A percentile compares a stretch with the other conserved stretches of the same genome.
These are phyloP conservation scores for Annulohypoxylon moriforme DNA, from an alignment of 495 filamentous ascomycete species.

Conservation along the genomic window DNA sequence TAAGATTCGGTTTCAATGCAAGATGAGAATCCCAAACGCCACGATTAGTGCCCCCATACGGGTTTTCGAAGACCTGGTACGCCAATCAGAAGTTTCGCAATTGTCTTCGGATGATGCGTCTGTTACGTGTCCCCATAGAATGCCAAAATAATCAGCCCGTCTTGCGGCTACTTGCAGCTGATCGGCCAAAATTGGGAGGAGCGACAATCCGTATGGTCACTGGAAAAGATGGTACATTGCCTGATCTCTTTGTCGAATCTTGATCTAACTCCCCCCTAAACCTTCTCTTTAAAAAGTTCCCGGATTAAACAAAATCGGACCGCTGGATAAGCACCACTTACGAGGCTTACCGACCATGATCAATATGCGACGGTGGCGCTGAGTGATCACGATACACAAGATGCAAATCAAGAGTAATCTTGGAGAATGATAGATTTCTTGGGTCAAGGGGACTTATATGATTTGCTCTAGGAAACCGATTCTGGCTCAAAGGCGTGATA, in stretches of 20 bases:
- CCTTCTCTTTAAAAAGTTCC: background rate
- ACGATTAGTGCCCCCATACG: slow-evolving; percentile 17
- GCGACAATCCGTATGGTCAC: background rate
- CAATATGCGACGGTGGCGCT: slow-evolving; percentile 35
- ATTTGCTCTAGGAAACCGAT: slow-evolving; percentile 19
- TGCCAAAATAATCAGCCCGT: slow-evolving; percentile 19
- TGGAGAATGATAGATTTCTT: background rate
- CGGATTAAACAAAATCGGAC: slow-evolving; percentile 15
- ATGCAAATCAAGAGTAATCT: background rate
- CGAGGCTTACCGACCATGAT: slow-evolving; percentile 20
- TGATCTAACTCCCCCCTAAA: slow-evolving; percentile 2
- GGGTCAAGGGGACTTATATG: background rate
- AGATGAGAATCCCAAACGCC: slow-evolving; percentile 30
- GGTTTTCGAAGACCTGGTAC: background rate
- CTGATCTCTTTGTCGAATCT: slow-evolving; percentile 11
- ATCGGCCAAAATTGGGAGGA: slow-evolving; percentile 27
- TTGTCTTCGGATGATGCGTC: slow-evolving; percentile 3
- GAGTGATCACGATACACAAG: slow-evolving; percentile 3
- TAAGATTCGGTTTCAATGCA: slow-evolving; percentile 26
- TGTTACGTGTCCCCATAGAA: slow-evolving; percentile 34
- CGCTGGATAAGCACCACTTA: slow-evolving; percentile 11
- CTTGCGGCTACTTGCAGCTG: slow-evolving; percentile 38
- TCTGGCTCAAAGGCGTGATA: background rate
- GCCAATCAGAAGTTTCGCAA: background rate
- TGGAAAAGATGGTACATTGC: background rate